Evolutionary conservation across 176 grass and related monocot genomes (phyloP).

Genomic region (Eragrostis curvula): DNA sequence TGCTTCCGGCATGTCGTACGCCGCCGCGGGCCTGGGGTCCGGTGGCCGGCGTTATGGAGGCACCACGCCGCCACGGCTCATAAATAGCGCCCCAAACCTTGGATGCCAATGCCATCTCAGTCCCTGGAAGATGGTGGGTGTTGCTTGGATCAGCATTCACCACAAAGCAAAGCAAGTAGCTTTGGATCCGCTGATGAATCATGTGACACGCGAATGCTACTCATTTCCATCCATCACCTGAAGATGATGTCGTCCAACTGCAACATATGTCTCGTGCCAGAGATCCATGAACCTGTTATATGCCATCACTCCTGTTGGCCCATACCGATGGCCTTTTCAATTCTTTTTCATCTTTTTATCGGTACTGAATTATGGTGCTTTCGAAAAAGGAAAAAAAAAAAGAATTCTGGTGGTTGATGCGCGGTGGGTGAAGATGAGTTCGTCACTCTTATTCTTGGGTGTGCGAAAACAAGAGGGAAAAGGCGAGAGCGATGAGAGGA

Average conservation of each 20-base stretch:
- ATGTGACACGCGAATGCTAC: slow-evolving; percentile 4
- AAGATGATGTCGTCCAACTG: slow-evolving; percentile 16
- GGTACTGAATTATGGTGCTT: neutral
- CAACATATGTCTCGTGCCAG: neutral
- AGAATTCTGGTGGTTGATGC: slow-evolving; percentile 16
- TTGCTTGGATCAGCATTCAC: no score
- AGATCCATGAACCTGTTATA: neutral
- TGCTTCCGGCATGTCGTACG: neutral
- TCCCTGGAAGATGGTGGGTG: no score
- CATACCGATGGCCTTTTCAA: neutral
- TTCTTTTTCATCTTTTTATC: neutral
- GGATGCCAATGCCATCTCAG: no score
- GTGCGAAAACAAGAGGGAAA: neutral
- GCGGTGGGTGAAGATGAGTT: slow-evolving; percentile 4
- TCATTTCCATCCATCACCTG: slow-evolving; percentile 11
- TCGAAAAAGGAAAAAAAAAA: no score
- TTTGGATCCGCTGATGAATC: slow-evolving; percentile 30
- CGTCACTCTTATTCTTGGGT: neutral
- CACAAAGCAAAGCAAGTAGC: neutral
- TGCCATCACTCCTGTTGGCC: neutral
- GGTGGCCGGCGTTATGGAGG: slow-evolving; percentile 12
- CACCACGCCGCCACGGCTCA: neutral
- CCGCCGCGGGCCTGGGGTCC: neutral
- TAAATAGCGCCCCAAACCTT: no score
- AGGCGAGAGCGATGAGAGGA: neutral